Evolutionary conservation across 345 rosid species (phyloP).

Genomic region (Raphanus sativus): DNA sequence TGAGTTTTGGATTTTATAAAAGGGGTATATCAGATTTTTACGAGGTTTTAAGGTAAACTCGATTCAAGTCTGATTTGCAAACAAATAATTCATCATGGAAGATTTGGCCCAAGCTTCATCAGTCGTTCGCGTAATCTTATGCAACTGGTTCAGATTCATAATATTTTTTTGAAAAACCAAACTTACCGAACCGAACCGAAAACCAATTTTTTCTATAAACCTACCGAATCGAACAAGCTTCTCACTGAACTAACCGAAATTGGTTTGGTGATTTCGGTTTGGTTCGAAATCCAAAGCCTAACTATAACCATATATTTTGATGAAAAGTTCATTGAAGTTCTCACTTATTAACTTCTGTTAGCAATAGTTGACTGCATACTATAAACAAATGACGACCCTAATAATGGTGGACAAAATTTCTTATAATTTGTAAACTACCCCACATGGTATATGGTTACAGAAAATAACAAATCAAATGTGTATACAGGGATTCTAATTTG

Average conservation of each 20-base stretch:
- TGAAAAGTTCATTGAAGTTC: background rate
- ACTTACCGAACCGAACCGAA: too few species aligned
- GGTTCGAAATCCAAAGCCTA: too few species aligned
- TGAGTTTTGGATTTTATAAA: background rate
- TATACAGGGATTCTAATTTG: background rate
- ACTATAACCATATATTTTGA: background rate
- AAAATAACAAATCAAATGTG: background rate
- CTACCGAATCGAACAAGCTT: background rate
- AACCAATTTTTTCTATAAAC: background rate
- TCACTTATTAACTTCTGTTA: background rate
- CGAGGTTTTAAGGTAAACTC: too few species aligned
- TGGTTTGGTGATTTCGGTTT: background rate
- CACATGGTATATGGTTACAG: background rate
- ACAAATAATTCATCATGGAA: too few species aligned
- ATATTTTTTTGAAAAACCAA: too few species aligned
- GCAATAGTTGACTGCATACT: background rate
- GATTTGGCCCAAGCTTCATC: too few species aligned
- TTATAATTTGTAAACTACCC: background rate
- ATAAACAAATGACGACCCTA: background rate
- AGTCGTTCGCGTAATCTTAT: too few species aligned
- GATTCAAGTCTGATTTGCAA: too few species aligned
- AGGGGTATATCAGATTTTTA: too few species aligned
- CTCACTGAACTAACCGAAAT: background rate
- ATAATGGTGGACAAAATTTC: background rate
- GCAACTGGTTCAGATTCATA: too few species aligned